phyloP scores from a whole-genome alignment of 805 yeast species.

The Candida ipomoeae region DNA sequence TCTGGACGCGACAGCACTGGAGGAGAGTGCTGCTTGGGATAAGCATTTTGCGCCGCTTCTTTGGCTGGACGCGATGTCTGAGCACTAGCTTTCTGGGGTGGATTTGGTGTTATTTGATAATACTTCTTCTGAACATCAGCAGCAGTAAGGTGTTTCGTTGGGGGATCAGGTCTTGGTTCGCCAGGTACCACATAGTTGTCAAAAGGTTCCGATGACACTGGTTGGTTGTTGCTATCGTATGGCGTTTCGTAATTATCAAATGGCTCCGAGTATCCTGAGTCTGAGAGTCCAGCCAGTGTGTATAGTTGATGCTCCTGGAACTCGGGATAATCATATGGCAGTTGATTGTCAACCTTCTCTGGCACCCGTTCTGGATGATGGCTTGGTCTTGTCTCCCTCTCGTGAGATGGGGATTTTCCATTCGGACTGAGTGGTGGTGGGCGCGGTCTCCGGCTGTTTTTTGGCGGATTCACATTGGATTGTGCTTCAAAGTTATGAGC shows the following conservation, averaged over 20 bases:
- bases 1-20: neutral
- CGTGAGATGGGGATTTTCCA: neutral
- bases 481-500: slow-evolving; percentile 5
- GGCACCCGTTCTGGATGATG: neutral
- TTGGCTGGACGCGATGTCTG: neutral
- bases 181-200: slow-evolving; percentile 25
- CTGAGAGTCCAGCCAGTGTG: neutral
- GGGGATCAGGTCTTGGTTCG: neutral
- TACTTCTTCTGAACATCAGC: slow-evolving; percentile 1
- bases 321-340: neutral
- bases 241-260: slow-evolving; percentile 22
- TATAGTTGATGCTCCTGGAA: neutral
- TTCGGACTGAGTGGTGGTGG: slow-evolving; percentile 12
- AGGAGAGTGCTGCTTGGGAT: neutral
- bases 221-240: slow-evolving; percentile 13
- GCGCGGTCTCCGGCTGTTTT: slow-evolving; percentile 9
- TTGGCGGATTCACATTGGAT: neutral
- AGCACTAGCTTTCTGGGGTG: neutral
- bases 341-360: neutral
- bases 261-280: slow-evolving; percentile 22
- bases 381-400: neutral
- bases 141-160: neutral
- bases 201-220: slow-evolving; percentile 22
- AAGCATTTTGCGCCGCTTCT: neutral
- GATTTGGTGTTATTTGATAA: neutral